phyloP scores from a whole-genome alignment of 2,329 filamentous ascomycete genomes.

The Paracorniculantispora psalliotae region DNA sequence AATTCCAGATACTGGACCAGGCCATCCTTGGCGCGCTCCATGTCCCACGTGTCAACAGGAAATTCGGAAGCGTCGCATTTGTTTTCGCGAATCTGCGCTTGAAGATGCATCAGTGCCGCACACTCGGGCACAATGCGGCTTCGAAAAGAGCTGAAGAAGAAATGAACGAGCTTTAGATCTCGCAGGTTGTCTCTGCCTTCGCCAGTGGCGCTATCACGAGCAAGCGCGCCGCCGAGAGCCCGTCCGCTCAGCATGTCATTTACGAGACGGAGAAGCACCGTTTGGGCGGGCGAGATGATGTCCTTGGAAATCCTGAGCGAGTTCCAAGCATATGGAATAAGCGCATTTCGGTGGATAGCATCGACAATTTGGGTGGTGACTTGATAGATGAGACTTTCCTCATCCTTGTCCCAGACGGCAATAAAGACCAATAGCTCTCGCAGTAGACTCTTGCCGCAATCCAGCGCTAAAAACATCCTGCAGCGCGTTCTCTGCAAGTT shows the following conservation, averaged over 20 bases:
- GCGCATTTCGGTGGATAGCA: slow-evolving; percentile 79
- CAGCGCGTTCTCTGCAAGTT: slow-evolving; percentile 89
- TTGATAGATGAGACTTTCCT: slow-evolving; percentile 92
- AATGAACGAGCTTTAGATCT: slow-evolving; percentile 68
- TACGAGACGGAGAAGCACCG: slow-evolving; percentile 83
- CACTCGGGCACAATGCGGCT: slow-evolving; percentile 91
- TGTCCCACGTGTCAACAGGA: slow-evolving; percentile 92
- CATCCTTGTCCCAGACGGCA: slow-evolving; percentile 91
- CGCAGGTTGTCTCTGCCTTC: slow-evolving; percentile 49
- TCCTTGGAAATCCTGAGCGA: slow-evolving; percentile 89
- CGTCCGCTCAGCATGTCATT: slow-evolving; percentile 75
- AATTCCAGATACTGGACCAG: slow-evolving; percentile 93
- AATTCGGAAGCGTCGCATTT: slow-evolving; percentile 78
- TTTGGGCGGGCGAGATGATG: slow-evolving; percentile 92
- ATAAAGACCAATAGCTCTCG: slow-evolving; percentile 93
- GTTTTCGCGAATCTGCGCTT: slow-evolving; percentile 79
- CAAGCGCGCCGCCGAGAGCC: slow-evolving; percentile 37
- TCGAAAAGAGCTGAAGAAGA: slow-evolving; percentile 88
- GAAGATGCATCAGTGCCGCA: slow-evolving; percentile 87
- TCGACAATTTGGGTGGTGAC: slow-evolving; percentile 95
- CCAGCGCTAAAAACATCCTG: slow-evolving; percentile 81
- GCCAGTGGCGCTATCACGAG: slow-evolving; percentile 33
- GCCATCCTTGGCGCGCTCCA: slow-evolving; percentile 94
- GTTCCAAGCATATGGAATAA: slow-evolving; percentile 90
- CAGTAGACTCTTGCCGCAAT: slow-evolving; percentile 84